Evolutionary conservation across 2,329 filamentous ascomycete species (phyloP).

Genomic region (Sporothrix sp.): DNA sequence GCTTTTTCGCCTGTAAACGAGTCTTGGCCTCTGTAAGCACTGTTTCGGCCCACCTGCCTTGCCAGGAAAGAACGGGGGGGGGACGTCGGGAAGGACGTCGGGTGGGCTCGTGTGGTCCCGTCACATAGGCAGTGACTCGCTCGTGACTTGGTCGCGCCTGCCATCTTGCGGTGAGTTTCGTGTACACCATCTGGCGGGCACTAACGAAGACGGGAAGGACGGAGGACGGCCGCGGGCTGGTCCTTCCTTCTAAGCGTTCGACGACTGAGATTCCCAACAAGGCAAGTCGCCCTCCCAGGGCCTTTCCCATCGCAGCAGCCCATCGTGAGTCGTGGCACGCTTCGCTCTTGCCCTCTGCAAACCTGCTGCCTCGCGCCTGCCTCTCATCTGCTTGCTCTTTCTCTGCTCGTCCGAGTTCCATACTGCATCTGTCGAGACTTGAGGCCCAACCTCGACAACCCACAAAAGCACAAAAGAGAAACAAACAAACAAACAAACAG

Average conservation of each 20-base stretch:
- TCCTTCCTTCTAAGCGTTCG: conserved; percentile 4
- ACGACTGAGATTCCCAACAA: too few species aligned
- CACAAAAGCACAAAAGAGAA: neutral
- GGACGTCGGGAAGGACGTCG: too few species aligned
- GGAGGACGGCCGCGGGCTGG: neutral
- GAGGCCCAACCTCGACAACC: neutral
- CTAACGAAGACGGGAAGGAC: neutral
- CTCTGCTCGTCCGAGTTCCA: neutral
- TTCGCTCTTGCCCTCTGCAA: neutral
- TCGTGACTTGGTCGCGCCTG: neutral
- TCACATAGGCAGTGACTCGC: conserved; percentile 2
- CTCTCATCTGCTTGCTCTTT: neutral
- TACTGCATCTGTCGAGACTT: neutral
- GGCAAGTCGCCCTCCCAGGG: too few species aligned
- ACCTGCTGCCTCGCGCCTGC: neutral
- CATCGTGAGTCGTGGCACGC: neutral
- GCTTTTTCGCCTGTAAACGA: too few species aligned
- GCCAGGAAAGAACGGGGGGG: too few species aligned
- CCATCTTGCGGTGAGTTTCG: neutral
- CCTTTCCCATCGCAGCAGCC: neutral
- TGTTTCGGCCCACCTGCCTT: too few species aligned
- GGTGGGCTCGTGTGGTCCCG: conserved; percentile 2
- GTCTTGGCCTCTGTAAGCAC: too few species aligned
- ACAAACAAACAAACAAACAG: neutral
- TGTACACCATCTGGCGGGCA: conserved; percentile 1